These are phyloP conservation scores for Suhomyces terraborum DNA, from an alignment of 1,139 yeast genomes.

Conservation along the genomic window DNA sequence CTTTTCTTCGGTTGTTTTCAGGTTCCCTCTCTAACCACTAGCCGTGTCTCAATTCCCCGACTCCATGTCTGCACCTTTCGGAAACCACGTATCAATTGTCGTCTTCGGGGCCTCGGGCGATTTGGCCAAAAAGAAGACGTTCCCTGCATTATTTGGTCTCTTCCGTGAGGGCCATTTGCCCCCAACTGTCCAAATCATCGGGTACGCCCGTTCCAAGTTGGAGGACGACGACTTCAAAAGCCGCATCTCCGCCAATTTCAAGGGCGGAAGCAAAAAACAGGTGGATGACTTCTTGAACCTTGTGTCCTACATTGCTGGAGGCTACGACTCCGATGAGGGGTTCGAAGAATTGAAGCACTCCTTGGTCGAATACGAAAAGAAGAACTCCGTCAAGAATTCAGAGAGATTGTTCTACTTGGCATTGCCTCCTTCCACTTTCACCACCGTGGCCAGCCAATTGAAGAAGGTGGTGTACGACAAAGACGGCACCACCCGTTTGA, in stretches of 20 bases:
- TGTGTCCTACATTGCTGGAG: slow-evolving; percentile 71
- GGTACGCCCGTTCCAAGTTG: slow-evolving; percentile 87
- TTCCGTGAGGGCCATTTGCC: slow-evolving; percentile 80
- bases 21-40: not conserved
- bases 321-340: slow-evolving; percentile 79
- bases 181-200: slow-evolving; percentile 68
- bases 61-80: slow-evolving; percentile 37
- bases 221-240: slow-evolving; percentile 63
- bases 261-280: slow-evolving; percentile 50
- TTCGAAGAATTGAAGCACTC: slow-evolving; percentile 56
- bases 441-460: slow-evolving; percentile 71
- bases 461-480: slow-evolving; percentile 64
- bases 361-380: slow-evolving; percentile 61
- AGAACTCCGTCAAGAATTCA: slow-evolving; percentile 46
- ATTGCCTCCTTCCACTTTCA: slow-evolving; percentile 90
- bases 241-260: slow-evolving; percentile 65
- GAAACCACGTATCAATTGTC: slow-evolving; percentile 68
- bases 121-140: slow-evolving; percentile 93
- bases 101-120: slow-evolving; percentile 98
- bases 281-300: slow-evolving; percentile 65
- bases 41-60: no score
- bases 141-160: slow-evolving; percentile 75
- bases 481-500: slow-evolving; percentile 74
- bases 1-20: not conserved
- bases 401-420: slow-evolving; percentile 90